A percentile compares a stretch with the other conserved stretches of the same genome.
phyloP scores from a whole-genome alignment of 2,329 filamentous ascomycete genomes.

The Colletotrichum sp. region DNA sequence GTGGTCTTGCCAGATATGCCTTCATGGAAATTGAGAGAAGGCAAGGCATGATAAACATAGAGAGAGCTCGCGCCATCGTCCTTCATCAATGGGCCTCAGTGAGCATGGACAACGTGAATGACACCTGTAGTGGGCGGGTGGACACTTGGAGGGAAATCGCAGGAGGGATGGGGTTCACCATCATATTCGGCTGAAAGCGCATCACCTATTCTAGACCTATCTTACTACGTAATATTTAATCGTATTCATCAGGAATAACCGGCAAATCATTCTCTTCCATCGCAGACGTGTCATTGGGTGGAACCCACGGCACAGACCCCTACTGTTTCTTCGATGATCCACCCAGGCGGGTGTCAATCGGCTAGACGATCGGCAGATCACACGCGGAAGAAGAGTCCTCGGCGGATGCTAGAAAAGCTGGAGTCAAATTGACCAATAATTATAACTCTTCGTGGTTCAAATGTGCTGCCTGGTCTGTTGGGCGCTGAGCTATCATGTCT shows the following conservation, averaged over 20 bases:
- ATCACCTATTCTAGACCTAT: neutral
- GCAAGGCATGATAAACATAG: slow-evolving; percentile 70
- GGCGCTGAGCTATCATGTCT: neutral
- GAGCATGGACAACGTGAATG: slow-evolving; percentile 43
- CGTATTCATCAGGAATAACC: neutral
- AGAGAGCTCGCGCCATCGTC: slow-evolving; percentile 63
- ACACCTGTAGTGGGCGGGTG: neutral
- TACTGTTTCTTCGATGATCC: neutral
- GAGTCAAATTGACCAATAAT: neutral
- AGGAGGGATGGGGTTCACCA: neutral
- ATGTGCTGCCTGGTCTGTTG: neutral
- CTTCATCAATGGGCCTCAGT: slow-evolving; percentile 61
- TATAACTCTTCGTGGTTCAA: rapidly evolving
- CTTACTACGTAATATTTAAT: neutral
- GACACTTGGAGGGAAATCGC: neutral
- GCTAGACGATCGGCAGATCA: neutral
- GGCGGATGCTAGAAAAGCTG: neutral
- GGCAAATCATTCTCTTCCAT: neutral
- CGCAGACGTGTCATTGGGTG: neutral
- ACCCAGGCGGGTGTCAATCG: neutral
- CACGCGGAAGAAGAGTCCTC: neutral
- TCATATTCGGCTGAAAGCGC: neutral
- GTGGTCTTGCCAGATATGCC: slow-evolving; percentile 52
- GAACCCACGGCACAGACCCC: neutral
- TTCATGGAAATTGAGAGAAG: slow-evolving; percentile 59